Percentiles rank a stretch among this genome's conserved stretches.
Conservation (phyloP, 768 basidiomycete species). For the Phylloporus scabripes region DNA sequence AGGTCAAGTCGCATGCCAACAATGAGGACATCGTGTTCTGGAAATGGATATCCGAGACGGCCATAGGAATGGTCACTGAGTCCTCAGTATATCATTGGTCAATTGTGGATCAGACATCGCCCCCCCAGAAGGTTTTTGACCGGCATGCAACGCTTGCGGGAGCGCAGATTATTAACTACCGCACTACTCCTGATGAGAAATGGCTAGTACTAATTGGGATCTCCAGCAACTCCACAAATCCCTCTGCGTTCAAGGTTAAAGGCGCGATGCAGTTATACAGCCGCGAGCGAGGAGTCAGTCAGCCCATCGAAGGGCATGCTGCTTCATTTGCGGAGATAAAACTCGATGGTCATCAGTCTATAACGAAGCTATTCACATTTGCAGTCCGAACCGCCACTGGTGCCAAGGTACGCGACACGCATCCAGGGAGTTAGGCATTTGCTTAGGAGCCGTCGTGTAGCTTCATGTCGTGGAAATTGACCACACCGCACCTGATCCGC, state of each 20-base stretch:
- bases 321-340: slow-evolving; percentile 93
- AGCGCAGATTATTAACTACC: slow-evolving; percentile 98
- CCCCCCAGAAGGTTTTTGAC: slow-evolving; percentile 93
- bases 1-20: slow-evolving; percentile 93
- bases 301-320: slow-evolving; percentile 98
- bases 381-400: slow-evolving; percentile 95
- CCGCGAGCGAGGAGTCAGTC: slow-evolving; percentile 85
- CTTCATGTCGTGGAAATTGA: slow-evolving; percentile 98
- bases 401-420: slow-evolving; percentile 68
- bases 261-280: slow-evolving; percentile 98
- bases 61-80: slow-evolving; percentile 94
- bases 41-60: slow-evolving; percentile 94
- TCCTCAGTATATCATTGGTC: slow-evolving; percentile 91
- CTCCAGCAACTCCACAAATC: slow-evolving; percentile 85
- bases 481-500: slow-evolving; percentile 86
- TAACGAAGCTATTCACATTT: slow-evolving; percentile 92
- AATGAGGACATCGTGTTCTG: slow-evolving; percentile 95
- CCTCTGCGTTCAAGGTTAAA: slow-evolving; percentile 97
- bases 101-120: slow-evolving; percentile 63
- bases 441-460: slow-evolving; percentile 37
- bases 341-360: slow-evolving; percentile 78
- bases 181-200: slow-evolving; percentile 86
- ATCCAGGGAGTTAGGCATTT: neutral
- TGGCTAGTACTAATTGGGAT: slow-evolving; percentile 98
- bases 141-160: slow-evolving; percentile 91